Base-by-base conservation (phyloP, 176 grass and related monocot genomes). In the Calamus simplicifolius region DNA sequence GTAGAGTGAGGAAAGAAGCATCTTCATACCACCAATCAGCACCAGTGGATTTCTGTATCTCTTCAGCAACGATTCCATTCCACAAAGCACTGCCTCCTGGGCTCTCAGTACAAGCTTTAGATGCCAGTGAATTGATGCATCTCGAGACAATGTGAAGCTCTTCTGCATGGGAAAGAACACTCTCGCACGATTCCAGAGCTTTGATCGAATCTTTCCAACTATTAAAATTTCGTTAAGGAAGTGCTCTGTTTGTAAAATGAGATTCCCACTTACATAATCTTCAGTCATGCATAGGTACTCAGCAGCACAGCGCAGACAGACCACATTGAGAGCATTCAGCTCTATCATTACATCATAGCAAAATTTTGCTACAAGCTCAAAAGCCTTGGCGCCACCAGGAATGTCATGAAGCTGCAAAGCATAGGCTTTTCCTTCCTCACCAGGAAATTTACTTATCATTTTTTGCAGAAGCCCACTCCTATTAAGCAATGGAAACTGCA, bases 291-390 rank as follows among this genome's bases (percentile, higher is more conserved):
- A 68, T 5, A 95, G 80, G 77, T 80, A 86, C 71, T 86, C 79
- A 5, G 90, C 82, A 14, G 90, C 82, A 64, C 90, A 95, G 0
- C 85, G 82, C 28, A 89, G 64, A 63, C 76, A 72, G 50, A 95
- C 85, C 51, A 89, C 85, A 63, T 95, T 95, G 18, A 48, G 74
- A 43, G 82, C 64, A 75, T 79, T 89, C 10, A 95, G 76, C 63
- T 86, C 85, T 18, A 95, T 77, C 77, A 81, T 95, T 19, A 89
- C 82, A 54, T 85, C 79, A 49, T 95, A 95, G 79, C 90, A 95
- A 76, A 95, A 95, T 66, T 74, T 82, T 10, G 82, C 82, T 4
- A 73, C 73, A 31, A 89, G 79, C 82, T 89, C 85, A 59, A 95
- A 95, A 13, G 90, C 76, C 72, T 83, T 82, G 82, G 90, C 74